A percentile compares a stretch with the other conserved stretches of the same genome.
These are phyloP conservation scores for Rhodotorula sp. DNA, from an alignment of 1,284 basidiomycete species.

Conservation along the genomic window DNA sequence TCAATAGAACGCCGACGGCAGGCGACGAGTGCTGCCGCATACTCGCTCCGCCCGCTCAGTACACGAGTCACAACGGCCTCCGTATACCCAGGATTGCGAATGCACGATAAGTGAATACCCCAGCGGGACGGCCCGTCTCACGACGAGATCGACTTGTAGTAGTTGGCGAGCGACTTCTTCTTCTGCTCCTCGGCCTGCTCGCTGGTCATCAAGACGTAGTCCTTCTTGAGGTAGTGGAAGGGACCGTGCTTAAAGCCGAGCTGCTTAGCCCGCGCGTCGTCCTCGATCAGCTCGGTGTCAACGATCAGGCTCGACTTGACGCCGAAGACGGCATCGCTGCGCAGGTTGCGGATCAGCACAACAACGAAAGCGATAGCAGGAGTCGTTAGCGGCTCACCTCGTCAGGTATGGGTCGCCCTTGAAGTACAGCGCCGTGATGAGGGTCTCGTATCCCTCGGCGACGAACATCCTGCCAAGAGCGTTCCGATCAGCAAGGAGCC, in stretches of 20 bases:
- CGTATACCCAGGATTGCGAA: no score
- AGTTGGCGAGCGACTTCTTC: constrained; percentile 32
- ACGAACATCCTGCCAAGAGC: constrained; percentile 18
- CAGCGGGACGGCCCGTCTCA: no score
- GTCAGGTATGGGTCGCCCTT: constrained; percentile 64
- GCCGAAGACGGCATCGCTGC: constrained; percentile 62
- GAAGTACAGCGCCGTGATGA: constrained; percentile 72
- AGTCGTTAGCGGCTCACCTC: constrained; percentile 57
- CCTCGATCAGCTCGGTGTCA: constrained; percentile 46
- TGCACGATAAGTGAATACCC: no score
- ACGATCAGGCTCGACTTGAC: constrained; percentile 54
- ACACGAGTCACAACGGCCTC: no score
- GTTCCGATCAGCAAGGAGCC: no score
- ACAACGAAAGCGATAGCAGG: neutral
- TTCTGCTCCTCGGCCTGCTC: constrained; percentile 41
- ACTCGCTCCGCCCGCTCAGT: no score
- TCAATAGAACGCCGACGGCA: no score
- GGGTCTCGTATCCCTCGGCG: constrained; percentile 67
- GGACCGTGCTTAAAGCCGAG: constrained; percentile 60
- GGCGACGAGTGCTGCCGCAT: no score
- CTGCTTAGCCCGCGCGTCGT: constrained; percentile 60
- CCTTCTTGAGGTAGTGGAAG: constrained; percentile 54
- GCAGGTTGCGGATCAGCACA: neutral
- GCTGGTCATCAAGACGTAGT: constrained; percentile 28
- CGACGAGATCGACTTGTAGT: constrained; percentile 32